phyloP scores from a whole-genome alignment of 495 filamentous ascomycete species.

The Niebla homalea region DNA sequence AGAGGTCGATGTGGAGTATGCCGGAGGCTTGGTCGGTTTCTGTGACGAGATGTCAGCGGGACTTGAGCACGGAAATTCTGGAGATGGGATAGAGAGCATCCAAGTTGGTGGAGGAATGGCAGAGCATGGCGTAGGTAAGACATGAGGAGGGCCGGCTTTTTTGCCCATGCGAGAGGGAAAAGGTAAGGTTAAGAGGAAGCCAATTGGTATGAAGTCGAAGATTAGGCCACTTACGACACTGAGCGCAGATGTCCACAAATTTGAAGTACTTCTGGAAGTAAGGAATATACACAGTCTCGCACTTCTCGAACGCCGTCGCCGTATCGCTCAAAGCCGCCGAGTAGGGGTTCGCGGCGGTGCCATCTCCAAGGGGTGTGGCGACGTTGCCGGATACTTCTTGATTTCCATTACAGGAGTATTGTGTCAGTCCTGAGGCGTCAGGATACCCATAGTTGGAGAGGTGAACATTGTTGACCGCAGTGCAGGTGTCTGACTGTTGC shows the following conservation, averaged over 20 bases:
- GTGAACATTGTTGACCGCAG: neutral
- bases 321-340: neutral
- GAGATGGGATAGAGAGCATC: too few relatives aligned
- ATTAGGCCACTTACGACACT: neutral
- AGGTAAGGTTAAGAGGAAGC: neutral
- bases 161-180: too few relatives aligned
- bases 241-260: conserved; percentile 6
- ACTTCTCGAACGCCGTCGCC: neutral
- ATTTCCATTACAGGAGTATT: conserved; percentile 2
- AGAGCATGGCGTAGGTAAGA: too few relatives aligned
- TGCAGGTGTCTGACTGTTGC: neutral
- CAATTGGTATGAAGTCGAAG: neutral
- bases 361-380: conserved; percentile 4
- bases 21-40: neutral
- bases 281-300: conserved; percentile 3
- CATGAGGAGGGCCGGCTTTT: too few relatives aligned
- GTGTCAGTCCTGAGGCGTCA: conserved; percentile 2
- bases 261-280: conserved; percentile 9
- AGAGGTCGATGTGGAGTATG: conserved; percentile 1
- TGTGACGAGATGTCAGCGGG: neutral
- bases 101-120: too few relatives aligned
- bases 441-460: conserved; percentile 8
- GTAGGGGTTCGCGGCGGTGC: conserved; percentile 2
- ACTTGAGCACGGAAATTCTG: too few relatives aligned
- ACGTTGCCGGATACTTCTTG: too few relatives aligned